phyloP scores from a whole-genome alignment of 768 basidiomycete species.

The Amanita fuliginea region DNA sequence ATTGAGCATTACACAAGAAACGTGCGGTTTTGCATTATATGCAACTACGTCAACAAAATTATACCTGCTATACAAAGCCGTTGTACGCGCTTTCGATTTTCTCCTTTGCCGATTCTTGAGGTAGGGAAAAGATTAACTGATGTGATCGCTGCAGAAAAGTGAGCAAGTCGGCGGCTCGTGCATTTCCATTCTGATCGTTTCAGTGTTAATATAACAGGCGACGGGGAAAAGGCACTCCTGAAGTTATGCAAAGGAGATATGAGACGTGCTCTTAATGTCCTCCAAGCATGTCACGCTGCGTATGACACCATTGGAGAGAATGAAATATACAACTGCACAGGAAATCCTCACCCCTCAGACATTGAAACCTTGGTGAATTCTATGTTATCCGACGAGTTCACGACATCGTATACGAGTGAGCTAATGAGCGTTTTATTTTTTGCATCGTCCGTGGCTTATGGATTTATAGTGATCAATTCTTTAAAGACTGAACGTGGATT shows the following conservation, averaged over 20 bases:
- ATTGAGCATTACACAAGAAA: conserved; percentile 99
- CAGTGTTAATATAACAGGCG: conserved; percentile 78
- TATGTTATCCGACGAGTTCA: conserved; percentile 95
- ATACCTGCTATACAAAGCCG: conserved; percentile 97
- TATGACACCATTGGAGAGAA: conserved; percentile 83
- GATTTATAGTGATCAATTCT: conserved; percentile 60
- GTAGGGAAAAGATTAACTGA: conserved; percentile 72
- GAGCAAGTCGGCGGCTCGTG: conserved; percentile 12
- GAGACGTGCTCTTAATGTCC: conserved; percentile 89
- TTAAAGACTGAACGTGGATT: conserved; percentile 89
- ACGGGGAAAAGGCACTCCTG: conserved; percentile 81
- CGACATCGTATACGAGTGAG: conserved; percentile 76
- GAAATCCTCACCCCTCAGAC: conserved; percentile 91
- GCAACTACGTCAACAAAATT: conserved; percentile 99
- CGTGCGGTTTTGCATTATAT: conserved; percentile 98
- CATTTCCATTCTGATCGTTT: not conserved
- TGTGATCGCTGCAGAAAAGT: conserved; percentile 84
- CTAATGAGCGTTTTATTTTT: not conserved
- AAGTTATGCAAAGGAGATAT: conserved; percentile 97
- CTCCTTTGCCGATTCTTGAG: conserved; percentile 76
- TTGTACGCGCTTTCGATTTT: conserved; percentile 96
- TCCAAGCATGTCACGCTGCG: conserved; percentile 97
- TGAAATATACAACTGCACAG: conserved; percentile 94
- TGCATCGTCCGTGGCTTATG: not conserved
- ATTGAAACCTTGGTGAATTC: conserved; percentile 89